Base-by-base conservation (phyloP, 2,329 filamentous ascomycete species). In the Ophiostoma himal-ulmi region DNA sequence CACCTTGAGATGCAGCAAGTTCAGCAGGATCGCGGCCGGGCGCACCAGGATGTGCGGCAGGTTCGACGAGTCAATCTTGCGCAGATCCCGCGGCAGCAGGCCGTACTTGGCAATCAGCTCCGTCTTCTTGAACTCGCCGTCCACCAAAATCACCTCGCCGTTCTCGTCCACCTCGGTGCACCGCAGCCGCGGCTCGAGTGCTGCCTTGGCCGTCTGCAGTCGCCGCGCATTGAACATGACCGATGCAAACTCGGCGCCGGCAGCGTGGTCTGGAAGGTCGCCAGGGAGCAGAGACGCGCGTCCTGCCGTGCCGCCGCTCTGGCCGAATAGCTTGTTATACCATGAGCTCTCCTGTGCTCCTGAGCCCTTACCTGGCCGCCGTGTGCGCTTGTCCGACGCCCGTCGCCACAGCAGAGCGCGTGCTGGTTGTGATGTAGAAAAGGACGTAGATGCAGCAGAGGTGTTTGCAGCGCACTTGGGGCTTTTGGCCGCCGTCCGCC, bases 31-130 rank as follows among this genome's bases (percentile, higher is more conserved):
- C 5, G 94, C 93, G 8, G 91, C 94, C 7, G 93, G 93, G 44
- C 95, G 93, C 74, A 99, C 89, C 74, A 98, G 89, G 71, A 99
- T 98, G 77, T 97, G 94, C 10, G 95, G 95, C 30, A 99, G 87
- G 72, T 96, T 92, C 71, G 93, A 97, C 17, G 94, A 97, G 79
- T 99, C 95, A 77, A 99, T 97, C 81, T 99, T 99, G 76, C 95
- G 91, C 70, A 99, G 84, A 82, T 99, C 95, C 73, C 95, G 94
- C 70, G 95, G 94, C 67, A 97, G 86, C 36, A 98, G 86, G 60
- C 94, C 94, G 78, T 97, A 97, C 91, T 95, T 97, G 69, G 94
- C 93, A 79, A 97, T 98, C 66, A 99, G 84, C 81, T 99, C 95
- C 76, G 89, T 95, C 84, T 99, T 99, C 82, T 95, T 96, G 80